Evolutionary conservation across 2,329 filamentous ascomycete genomes (phyloP).

Genomic region (Emergomyces pasteurianus): DNA sequence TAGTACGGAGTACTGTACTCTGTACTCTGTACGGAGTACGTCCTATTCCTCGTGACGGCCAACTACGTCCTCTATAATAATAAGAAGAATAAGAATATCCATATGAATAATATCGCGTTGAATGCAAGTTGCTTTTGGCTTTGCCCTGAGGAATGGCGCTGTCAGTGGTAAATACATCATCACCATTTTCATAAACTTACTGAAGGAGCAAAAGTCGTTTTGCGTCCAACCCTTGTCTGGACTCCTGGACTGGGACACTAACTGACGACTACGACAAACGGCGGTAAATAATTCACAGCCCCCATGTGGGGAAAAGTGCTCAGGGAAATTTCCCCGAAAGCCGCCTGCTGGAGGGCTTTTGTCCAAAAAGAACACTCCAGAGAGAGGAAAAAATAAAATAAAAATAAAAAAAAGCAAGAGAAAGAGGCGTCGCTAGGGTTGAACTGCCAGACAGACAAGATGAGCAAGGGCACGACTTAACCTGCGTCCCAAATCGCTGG

Average conservation of each 20-base stretch:
- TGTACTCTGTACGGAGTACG: too few species aligned
- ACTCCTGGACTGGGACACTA: neutral
- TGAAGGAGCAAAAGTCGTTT: neutral
- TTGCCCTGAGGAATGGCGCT: too few species aligned
- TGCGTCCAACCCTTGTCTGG: neutral
- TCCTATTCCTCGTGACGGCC: neutral
- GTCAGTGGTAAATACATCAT: too few species aligned
- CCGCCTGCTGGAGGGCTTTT: neutral
- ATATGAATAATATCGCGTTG: neutral
- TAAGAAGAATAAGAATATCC: neutral
- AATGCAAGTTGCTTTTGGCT: too few species aligned
- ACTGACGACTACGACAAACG: neutral
- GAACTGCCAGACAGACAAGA: neutral
- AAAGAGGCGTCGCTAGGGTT: neutral
- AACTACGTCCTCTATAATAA: neutral
- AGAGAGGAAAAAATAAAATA: too few species aligned
- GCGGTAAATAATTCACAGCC: constrained; percentile 1
- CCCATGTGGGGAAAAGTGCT: neutral
- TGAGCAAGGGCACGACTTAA: neutral
- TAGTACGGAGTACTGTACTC: too few species aligned
- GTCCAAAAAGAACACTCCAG: too few species aligned
- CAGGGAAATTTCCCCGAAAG: neutral
- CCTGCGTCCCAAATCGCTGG: neutral
- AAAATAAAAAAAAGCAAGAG: too few species aligned
- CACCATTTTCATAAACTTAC: too few species aligned